phyloP scores from a whole-genome alignment of 768 basidiomycete genomes.

The Trametes meyenii region DNA sequence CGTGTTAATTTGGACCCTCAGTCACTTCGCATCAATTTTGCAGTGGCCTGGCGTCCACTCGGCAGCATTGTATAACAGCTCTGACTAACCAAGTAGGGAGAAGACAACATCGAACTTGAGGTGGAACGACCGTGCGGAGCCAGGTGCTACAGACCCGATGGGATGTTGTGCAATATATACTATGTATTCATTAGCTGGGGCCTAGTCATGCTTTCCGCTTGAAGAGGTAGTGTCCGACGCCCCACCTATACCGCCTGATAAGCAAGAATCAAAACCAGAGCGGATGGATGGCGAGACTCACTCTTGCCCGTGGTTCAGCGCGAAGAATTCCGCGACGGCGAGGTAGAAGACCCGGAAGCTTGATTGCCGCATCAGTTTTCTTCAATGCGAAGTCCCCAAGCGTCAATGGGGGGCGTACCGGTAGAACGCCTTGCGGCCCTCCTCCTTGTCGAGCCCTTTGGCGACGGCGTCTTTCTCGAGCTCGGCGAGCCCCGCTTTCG shows the following conservation, averaged over 20 bases:
- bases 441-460: slow-evolving; percentile 48
- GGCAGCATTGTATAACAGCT: too few species aligned
- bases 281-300: slow-evolving; percentile 42
- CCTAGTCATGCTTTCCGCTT: background rate
- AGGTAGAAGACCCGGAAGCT: slow-evolving; percentile 75
- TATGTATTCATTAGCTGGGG: too few species aligned
- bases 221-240: slow-evolving; percentile 40
- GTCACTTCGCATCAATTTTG: too few species aligned
- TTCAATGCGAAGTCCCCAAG: too few species aligned
- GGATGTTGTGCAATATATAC: too few species aligned
- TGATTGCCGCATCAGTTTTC: background rate
- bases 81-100: too few species aligned
- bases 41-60: too few species aligned
- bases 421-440: slow-evolving; percentile 63
- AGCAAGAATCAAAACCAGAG: slow-evolving; percentile 10
- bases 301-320: slow-evolving; percentile 60
- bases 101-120: too few species aligned
- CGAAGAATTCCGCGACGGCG: slow-evolving; percentile 72
- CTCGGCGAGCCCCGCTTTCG: slow-evolving; percentile 49
- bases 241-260: slow-evolving; percentile 45
- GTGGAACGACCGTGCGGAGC: too few species aligned
- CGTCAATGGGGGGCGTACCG: slow-evolving; percentile 34
- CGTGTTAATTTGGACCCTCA: too few species aligned
- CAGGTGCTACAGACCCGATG: too few species aligned
- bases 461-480: slow-evolving; percentile 50